Conservation (phyloP, 805 yeast genomes). For the Kluyveromyces dobzhanskii region DNA sequence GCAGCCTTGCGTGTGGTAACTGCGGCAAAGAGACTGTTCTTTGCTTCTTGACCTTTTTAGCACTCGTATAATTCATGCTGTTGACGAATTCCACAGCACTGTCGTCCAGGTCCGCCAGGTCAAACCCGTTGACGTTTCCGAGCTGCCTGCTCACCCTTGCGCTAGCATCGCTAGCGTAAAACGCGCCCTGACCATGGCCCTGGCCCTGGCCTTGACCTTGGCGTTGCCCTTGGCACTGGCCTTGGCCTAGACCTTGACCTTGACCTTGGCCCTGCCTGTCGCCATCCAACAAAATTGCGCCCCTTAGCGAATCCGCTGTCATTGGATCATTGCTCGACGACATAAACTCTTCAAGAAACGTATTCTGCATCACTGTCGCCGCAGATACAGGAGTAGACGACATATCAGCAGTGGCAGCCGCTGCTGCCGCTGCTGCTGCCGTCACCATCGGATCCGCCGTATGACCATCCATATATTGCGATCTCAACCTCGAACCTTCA, state of each 20-base stretch:
- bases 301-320: slow-evolving; percentile 2
- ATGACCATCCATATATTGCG: slow-evolving; percentile 3
- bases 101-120: slow-evolving; percentile 8
- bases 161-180: not conserved
- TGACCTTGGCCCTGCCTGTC: slow-evolving; percentile 9
- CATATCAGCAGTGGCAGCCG: too few species aligned
- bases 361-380: not conserved
- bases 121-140: slow-evolving; percentile 9
- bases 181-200: slow-evolving; percentile 9
- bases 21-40: slow-evolving; percentile 50
- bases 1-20: slow-evolving; percentile 38
- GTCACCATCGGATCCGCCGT: not conserved
- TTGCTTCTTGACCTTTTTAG: slow-evolving; percentile 33
- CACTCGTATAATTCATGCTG: slow-evolving; percentile 12
- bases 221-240: slow-evolving; percentile 8
- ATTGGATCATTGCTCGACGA: not conserved
- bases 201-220: slow-evolving; percentile 7
- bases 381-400: too few species aligned
- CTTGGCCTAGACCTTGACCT: too few species aligned
- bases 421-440: slow-evolving; percentile 2
- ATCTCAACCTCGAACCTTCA: slow-evolving; percentile 3
- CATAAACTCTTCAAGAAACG: slow-evolving; percentile 1
- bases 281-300: not conserved
- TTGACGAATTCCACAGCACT: slow-evolving; percentile 6
- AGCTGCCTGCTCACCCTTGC: not conserved